Evolutionary conservation across 495 filamentous ascomycete genomes (phyloP), one percentile per base, ranked within the genome.

Genomic region (Aspergillus egyptiacus): DNA sequence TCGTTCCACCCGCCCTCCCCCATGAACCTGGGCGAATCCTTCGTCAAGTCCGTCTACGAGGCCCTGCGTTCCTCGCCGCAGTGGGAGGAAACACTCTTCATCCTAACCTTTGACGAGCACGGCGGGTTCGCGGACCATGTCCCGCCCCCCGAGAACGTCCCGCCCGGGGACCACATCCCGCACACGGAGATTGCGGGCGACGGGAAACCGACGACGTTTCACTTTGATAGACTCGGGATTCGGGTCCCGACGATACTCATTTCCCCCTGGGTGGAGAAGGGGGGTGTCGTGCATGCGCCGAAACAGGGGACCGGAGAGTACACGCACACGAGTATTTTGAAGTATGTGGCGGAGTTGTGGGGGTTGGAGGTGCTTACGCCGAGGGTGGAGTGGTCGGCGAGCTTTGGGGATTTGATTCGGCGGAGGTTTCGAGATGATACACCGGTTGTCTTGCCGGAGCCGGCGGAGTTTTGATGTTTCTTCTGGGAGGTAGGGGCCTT

Each of bases 61-160:
- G 71, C 72, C 3, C 34, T 77, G 13, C 71, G 74, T 17, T 50
- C 56, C 6, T 70, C 66, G 5, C 72, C 71, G 14, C 69, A 76
- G 46, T 77, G 72, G 72, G 67, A 77, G 8, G 59, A 72, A 19
- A 44, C 41, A 1, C 28, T 44, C 0, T 44, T 77, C 53, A 69
- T 77, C 50, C 41, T 76, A 34, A 76, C 70, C 15, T 76, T 70
- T 45, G 74, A 76, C 53, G 74, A 77, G 50, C 69, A 74, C 52
- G 67, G 74, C 19, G 74, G 74, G 11, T 77, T 76, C 45, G 71
- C 67, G 1, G 74, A 76, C 54, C 74, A 77, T 25, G 72, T 76
- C 19, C 45, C 72, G 5, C 67, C 74, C 1, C 74, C 74, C 0
- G 57, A 61, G 30, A 57, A 63, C n/a, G 70, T 75, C 3, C 74